Evolutionary conservation across 2,329 filamentous ascomycete species (phyloP).

Genomic region (Cytospora leucostoma): DNA sequence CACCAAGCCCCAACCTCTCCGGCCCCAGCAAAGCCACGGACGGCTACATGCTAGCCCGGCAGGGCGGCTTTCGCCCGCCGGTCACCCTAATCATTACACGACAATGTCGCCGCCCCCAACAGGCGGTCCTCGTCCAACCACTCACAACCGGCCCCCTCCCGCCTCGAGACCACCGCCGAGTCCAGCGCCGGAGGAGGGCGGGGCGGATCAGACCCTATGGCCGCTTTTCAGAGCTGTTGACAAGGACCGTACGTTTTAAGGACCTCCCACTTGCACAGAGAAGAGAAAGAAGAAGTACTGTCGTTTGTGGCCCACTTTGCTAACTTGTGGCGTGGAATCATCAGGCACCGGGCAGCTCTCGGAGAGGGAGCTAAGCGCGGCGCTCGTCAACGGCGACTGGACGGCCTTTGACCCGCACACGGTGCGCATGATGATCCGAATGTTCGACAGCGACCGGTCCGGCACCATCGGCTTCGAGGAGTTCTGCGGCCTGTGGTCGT

Average conservation of each 20-base stretch:
- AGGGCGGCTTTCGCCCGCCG: conserved; percentile 18
- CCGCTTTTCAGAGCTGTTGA: conserved; percentile 91
- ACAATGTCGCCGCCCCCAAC: conserved; percentile 55
- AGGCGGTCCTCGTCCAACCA: conserved; percentile 44
- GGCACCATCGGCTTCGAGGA: conserved; percentile 93
- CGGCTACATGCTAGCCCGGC: conserved; percentile 19
- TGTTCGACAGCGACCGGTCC: conserved; percentile 93
- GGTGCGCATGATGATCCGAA: conserved; percentile 98
- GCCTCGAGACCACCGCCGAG: conserved; percentile 66
- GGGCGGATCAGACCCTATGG: conserved; percentile 72
- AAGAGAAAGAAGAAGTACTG: too few relatives aligned
- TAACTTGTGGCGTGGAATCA: conserved; percentile 1
- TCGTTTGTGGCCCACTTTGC: background rate
- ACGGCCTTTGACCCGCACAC: conserved; percentile 89
- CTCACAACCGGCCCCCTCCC: conserved; percentile 55
- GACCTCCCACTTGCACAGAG: background rate
- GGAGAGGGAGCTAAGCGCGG: conserved; percentile 82
- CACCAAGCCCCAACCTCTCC: conserved; percentile 48
- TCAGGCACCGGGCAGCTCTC: conserved; percentile 77
- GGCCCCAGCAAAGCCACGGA: conserved; percentile 36
- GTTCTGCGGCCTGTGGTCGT: conserved; percentile 95
- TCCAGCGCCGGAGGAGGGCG: conserved; percentile 51
- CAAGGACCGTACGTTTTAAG: conserved; percentile 63
- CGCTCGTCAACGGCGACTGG: conserved; percentile 96
- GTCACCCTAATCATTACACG: conserved; percentile 25